Base-by-base conservation (phyloP, 2,329 filamentous ascomycete species). In the Fusarium sp. region DNA sequence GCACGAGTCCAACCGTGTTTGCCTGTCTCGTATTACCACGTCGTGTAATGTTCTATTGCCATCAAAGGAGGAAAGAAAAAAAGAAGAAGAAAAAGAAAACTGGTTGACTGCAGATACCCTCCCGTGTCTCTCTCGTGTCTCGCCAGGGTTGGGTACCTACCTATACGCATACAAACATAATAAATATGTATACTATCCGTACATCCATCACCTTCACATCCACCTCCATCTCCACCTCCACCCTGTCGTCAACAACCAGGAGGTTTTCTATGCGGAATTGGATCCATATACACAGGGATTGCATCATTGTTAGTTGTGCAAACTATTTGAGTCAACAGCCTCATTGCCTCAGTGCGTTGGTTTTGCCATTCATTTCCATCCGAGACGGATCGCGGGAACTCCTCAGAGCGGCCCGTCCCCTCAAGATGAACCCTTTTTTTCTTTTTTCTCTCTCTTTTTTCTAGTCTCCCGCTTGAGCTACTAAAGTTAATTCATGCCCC, bases 321-420 rank as follows among this genome's bases (percentile, higher is more conserved):
- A 25, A 25, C 23, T 19, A 8, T 5, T 25, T 25, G 23, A 25
- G 8, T 19, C 19, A 19, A 19, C 19, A 19, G 19, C 7, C 11
- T 32, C 10, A 11, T 11, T 32, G 13, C 10, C 6, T 14, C 14
- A 19, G 4, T 19, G 4, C 11, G 11, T 53, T 33, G 13, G n/a
- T 19, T 14, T 45, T 27, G 10, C 23, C 36, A 36, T 38, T n/a
- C 36, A 38, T 21, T 17, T n/a, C 17, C 17, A 38, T 36, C 33
- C 8, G n/a, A n/a, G 15, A 29, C 35, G 25, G 33, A 33, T 45
- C 11, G 23, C 43, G 29, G 17, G 23, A 23, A 39, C 54, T 43
- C 36, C 19, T 9, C 31, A 31, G 53, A 43, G 56, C 56, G 56
- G 56, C 54, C 56, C 56, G 56, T 59, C 49, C 56, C 56, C 56